These are phyloP conservation scores for Zygotorulaspora florentina DNA, from an alignment of 805 yeast genomes.

Conservation along the genomic window DNA sequence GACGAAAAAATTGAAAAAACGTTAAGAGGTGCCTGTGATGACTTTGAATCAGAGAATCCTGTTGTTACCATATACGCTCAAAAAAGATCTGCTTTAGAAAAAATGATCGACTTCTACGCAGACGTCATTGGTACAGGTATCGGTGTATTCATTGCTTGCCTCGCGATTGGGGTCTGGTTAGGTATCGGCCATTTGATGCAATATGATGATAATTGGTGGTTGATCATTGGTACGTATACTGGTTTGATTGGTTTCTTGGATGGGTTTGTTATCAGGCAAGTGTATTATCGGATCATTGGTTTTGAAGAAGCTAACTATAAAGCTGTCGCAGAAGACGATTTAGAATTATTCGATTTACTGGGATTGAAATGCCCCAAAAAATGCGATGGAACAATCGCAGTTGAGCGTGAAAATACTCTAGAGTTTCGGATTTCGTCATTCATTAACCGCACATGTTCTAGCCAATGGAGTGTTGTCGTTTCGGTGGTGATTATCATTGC, in stretches of 20 bases:
- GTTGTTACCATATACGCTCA: conserved; percentile 18
- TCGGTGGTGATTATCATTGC: conserved; percentile 31
- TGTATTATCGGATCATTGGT: conserved; percentile 30
- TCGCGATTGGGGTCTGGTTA: conserved; percentile 38
- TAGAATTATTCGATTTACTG: conserved; percentile 27
- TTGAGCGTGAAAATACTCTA: conserved; percentile 11
- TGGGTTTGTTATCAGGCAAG: conserved; percentile 41
- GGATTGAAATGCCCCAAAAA: conserved; percentile 28
- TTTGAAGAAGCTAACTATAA: conserved; percentile 28
- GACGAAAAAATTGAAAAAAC: conserved; percentile 33
- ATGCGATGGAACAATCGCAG: conserved; percentile 10
- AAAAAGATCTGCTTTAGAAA: conserved; percentile 21
- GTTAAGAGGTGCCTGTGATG: conserved; percentile 21
- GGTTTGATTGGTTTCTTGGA: conserved; percentile 43
- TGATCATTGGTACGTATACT: conserved; percentile 45
- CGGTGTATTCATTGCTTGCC: conserved; percentile 36
- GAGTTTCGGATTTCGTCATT: conserved; percentile 22
- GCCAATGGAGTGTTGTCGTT: conserved; percentile 32
- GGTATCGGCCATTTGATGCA: conserved; percentile 36
- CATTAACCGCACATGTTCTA: conserved; percentile 34
- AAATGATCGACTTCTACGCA: conserved; percentile 38
- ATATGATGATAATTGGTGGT: conserved; percentile 43
- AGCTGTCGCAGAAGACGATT: conserved; percentile 33
- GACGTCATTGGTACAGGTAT: conserved; percentile 42
- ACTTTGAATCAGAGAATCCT: conserved; percentile 25